Evolutionary conservation across 139 green algal genomes (phyloP).

Genomic region (Chlorella sp.): DNA sequence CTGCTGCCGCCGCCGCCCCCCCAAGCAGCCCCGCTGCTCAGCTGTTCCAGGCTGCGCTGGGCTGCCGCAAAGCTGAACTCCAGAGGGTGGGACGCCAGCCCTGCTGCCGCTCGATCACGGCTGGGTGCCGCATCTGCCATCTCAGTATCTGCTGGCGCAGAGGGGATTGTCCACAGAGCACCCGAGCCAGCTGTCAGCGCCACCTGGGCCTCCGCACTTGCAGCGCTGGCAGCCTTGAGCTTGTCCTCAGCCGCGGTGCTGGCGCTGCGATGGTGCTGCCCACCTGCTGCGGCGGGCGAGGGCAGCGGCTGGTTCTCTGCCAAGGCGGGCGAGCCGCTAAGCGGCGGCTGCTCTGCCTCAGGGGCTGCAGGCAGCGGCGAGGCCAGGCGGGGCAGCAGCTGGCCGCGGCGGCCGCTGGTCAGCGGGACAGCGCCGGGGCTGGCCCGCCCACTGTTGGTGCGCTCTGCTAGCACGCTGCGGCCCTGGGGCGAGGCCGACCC

Average conservation of each 20-base stretch:
- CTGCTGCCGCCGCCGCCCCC: neutral
- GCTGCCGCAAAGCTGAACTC: conserved; percentile 25
- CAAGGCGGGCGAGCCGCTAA: neutral
- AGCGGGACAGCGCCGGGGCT: no score
- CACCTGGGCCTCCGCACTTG: no score
- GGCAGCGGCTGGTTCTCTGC: conserved; percentile 16
- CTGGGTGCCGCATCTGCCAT: neutral
- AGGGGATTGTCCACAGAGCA: neutral
- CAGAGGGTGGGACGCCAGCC: neutral
- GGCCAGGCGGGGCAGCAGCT: conserved; percentile 7
- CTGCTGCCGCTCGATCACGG: neutral
- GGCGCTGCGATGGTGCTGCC: neutral
- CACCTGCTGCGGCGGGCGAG: neutral
- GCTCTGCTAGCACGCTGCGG: conserved; percentile 15
- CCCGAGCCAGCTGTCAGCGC: neutral
- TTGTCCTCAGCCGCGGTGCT: no score
- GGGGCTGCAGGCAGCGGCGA: neutral
- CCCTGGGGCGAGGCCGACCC: neutral
- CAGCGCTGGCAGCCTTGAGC: no score
- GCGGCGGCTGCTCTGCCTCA: no score
- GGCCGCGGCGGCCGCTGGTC: neutral
- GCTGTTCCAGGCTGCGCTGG: neutral
- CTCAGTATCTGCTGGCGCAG: neutral
- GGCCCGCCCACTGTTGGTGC: neutral
- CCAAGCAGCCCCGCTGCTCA: neutral